These are phyloP conservation scores for Brassica carinata DNA, from an alignment of 345 rosid species.

Conservation along the genomic window DNA sequence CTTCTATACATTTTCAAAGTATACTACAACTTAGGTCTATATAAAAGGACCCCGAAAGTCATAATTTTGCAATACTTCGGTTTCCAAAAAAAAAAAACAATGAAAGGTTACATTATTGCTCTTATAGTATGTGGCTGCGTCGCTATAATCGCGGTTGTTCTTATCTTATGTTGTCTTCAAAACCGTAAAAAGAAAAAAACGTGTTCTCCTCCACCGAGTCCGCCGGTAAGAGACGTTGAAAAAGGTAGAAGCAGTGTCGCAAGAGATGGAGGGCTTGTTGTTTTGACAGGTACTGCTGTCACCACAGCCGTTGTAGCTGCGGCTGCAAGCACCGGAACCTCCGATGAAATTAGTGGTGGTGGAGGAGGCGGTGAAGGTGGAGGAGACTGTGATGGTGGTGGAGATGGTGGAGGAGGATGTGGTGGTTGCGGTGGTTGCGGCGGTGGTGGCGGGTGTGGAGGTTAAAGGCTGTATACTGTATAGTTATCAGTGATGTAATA, in stretches of 20 bases:
- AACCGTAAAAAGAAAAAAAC: constrained; percentile 8
- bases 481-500: neutral
- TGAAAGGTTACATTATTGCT: constrained; percentile 29
- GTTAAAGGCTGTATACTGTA: neutral
- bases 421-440: constrained; percentile 28
- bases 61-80: neutral
- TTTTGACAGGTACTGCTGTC: constrained; percentile 19
- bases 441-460: constrained; percentile 25
- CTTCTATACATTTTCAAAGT: constrained; percentile 1
- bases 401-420: constrained; percentile 11
- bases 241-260: constrained; percentile 11
- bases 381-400: constrained; percentile 5
- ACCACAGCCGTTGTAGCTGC: constrained; percentile 22
- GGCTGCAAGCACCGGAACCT: neutral
- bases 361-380: neutral
- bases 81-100: constrained; percentile 2
- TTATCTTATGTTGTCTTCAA: constrained; percentile 12
- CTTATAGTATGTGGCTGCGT: constrained; percentile 29
- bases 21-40: neutral
- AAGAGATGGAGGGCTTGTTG: constrained; percentile 27
- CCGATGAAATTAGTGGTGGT: neutral
- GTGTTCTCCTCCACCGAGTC: neutral
- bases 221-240: constrained; percentile 27
- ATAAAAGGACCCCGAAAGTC: constrained; percentile 5
- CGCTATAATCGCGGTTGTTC: constrained; percentile 2